Conservation (phyloP, 2,329 filamentous ascomycete species). For the Talaromyces sp. region DNA sequence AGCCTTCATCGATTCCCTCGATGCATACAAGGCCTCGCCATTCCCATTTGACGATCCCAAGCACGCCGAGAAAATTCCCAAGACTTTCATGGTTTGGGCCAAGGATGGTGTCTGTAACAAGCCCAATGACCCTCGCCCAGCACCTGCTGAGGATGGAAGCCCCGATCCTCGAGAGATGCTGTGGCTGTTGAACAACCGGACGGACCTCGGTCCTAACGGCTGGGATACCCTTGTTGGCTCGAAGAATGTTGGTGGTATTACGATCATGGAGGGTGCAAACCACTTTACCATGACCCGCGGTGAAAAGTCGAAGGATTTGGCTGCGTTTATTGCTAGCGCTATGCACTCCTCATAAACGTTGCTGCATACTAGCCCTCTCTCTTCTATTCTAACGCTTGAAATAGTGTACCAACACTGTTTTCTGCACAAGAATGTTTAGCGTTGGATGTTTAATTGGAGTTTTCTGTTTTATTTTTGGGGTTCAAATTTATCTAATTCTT, state of each 20-base stretch:
- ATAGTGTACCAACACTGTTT: no score
- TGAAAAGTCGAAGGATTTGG: slow-evolving; percentile 34
- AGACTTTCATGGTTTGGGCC: slow-evolving; percentile 52
- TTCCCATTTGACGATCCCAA: slow-evolving; percentile 34
- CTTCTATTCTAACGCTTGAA: no score
- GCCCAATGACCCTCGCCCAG: slow-evolving; percentile 44
- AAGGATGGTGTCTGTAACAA: slow-evolving; percentile 52
- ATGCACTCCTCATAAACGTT: slow-evolving; percentile 17
- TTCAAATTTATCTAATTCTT: background rate
- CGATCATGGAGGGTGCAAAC: slow-evolving; percentile 36
- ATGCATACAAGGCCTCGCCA: slow-evolving; percentile 45
- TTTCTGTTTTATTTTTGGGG: background rate
- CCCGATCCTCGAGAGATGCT: slow-evolving; percentile 53
- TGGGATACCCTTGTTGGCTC: slow-evolving; percentile 50
- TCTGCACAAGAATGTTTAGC: background rate
- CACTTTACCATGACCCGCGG: slow-evolving; percentile 40
- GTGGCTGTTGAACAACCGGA: slow-evolving; percentile 53
- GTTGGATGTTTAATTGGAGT: background rate
- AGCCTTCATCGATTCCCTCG: slow-evolving; percentile 52
- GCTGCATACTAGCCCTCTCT: slow-evolving; percentile 5
- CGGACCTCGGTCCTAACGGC: slow-evolving; percentile 51
- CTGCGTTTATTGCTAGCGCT: slow-evolving; percentile 31
- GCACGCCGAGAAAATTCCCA: slow-evolving; percentile 41
- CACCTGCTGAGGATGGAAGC: slow-evolving; percentile 40
- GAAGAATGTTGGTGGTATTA: slow-evolving; percentile 38